Evolutionary conservation across 805 yeast species (phyloP).

Genomic region (Nadsonia fulvescens): DNA sequence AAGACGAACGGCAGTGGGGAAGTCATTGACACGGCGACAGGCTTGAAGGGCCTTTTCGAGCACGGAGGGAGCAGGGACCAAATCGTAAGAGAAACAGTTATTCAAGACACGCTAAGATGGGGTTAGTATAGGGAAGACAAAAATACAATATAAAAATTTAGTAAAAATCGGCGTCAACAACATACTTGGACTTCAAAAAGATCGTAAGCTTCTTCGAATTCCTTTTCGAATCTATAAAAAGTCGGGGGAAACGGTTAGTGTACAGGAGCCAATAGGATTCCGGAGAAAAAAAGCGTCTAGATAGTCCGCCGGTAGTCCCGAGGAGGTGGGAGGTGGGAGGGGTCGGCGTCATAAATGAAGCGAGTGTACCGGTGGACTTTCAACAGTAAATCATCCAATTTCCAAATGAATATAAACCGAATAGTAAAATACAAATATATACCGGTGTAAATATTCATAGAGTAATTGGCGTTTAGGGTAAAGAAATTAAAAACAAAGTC

Average conservation of each 20-base stretch:
- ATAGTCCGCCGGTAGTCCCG: background rate
- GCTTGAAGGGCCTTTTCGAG: constrained; percentile 92
- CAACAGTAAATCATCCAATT: constrained; percentile 2
- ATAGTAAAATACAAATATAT: background rate
- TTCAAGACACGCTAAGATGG: constrained; percentile 90
- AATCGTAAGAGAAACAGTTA: constrained; percentile 95
- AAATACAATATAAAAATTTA: constrained; percentile 1
- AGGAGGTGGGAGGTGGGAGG: too few species aligned
- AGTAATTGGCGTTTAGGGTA: background rate
- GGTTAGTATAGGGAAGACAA: constrained; percentile 17
- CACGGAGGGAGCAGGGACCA: constrained; percentile 95
- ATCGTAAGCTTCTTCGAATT: constrained; percentile 86
- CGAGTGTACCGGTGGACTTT: too few species aligned
- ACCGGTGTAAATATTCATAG: background rate
- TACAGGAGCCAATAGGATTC: background rate
- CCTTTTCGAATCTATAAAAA: constrained; percentile 63
- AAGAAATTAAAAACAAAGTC: too few species aligned
- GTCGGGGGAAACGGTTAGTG: constrained; percentile 16
- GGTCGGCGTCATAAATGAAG: too few species aligned
- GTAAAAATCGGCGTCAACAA: constrained; percentile 5
- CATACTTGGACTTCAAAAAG: constrained; percentile 57
- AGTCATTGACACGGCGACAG: constrained; percentile 96
- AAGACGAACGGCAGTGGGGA: constrained; percentile 96
- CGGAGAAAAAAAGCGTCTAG: constrained; percentile 1
- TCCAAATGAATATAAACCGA: background rate